Base-by-base conservation (phyloP, 768 basidiomycete species). In the Exsudoporus frostii region DNA sequence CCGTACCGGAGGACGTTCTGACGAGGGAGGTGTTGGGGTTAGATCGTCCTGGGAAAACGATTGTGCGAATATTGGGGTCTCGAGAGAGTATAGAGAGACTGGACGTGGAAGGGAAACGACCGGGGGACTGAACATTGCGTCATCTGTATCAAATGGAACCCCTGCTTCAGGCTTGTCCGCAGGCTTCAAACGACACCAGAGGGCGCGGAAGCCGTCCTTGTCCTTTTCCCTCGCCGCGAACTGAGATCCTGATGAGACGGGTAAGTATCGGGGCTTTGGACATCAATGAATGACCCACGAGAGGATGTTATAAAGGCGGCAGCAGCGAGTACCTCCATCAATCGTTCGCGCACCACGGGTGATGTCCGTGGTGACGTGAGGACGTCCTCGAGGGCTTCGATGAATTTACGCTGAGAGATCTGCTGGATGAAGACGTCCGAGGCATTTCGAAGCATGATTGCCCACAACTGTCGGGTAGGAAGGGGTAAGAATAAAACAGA, bases 371-470 rank as follows among this genome's bases (percentile, higher is more conserved):
- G 62, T 0, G 80, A 81, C 2, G 70, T 73, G 4, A 92, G 71
- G 19, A 90, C 78, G 17, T 92, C 88, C 55, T 92, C 91, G 17
- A 93, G 73, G 1, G 82, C 84, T 47, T 91, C 86, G 19, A 89
- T 70, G 62, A 93, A 93, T 65, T 92, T 92, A 61, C 84, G 83
- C 30, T 84, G 76, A 14, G 82, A 78, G 36, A 83, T 85, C 60
- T 90, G 85, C 13, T 78, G 68, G 33, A 90, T 79, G 62, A 94
- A 92, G 14, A 80, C 64, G 10, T 86, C 82, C 1, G 84, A 80
- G 4, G 85, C 85, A 64, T 95, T 94, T 27, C 84, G 83, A 34
- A 95, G 79, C 86, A 95, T 88, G 60, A 95, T 86, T 3, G 92
- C 86, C 93, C 92, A 95, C 7, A 97, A 65, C 88, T 91, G 56